Evolutionary conservation across 129 eudicot genomes (phyloP).

Genomic region (Centrapalus pauciflorus): DNA sequence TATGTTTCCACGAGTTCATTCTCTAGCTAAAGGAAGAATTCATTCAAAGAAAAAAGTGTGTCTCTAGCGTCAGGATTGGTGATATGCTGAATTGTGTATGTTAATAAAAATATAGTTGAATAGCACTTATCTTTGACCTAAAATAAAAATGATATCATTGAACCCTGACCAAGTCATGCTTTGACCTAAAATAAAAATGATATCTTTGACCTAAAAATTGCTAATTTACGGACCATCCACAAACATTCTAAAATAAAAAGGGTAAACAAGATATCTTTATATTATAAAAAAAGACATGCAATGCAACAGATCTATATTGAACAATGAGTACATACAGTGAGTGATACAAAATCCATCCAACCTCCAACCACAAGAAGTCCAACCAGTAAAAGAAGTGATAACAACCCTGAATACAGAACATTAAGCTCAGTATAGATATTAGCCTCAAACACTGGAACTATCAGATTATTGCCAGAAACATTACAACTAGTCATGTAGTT

Average conservation of each 20-base stretch:
- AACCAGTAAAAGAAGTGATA: slow-evolving; percentile 58
- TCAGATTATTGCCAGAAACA: neutral
- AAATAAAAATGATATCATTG: neutral
- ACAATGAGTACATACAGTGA: slow-evolving; percentile 53
- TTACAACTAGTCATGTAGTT: neutral
- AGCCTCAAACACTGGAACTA: neutral
- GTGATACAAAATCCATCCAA: slow-evolving; percentile 53
- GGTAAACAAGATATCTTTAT: neutral
- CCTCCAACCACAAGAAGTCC: slow-evolving; percentile 58
- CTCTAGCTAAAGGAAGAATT: neutral
- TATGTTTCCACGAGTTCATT: neutral
- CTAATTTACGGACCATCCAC: neutral
- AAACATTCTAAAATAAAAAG: neutral
- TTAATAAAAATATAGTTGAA: neutral
- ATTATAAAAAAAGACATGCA: neutral
- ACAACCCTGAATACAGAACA: slow-evolving; percentile 45
- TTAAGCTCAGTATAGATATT: neutral
- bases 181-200: neutral
- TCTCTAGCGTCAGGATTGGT: neutral
- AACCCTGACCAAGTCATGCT: neutral
- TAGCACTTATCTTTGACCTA: neutral
- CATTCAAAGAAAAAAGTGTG: neutral
- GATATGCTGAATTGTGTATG: neutral
- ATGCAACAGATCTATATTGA: neutral
- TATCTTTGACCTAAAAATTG: neutral